Evolutionary conservation across 1,139 yeast genomes (phyloP).

Genomic region (Suhomyces maxii): DNA sequence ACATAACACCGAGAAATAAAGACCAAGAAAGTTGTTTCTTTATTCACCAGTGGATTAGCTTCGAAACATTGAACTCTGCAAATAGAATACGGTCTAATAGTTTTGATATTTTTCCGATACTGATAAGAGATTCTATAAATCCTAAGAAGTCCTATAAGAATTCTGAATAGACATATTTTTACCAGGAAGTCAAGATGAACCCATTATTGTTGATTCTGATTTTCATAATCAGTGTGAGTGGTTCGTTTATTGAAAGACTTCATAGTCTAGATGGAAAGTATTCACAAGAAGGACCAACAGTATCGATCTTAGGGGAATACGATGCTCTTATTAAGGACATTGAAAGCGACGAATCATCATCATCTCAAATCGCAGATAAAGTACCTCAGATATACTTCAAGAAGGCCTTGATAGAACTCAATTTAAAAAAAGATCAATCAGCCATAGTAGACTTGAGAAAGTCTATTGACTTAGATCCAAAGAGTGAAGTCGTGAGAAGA

Average conservation of each 20-base stretch:
- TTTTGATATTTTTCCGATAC: no score
- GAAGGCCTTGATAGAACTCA: conserved; percentile 54
- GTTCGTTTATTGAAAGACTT: conserved; percentile 5
- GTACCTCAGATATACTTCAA: conserved; percentile 47
- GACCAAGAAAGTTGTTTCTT: no score
- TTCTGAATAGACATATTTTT: no score
- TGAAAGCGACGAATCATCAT: conserved; percentile 3
- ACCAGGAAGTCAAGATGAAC: conserved; percentile 1
- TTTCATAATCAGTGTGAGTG: conserved; percentile 6
- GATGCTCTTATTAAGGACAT: conserved; percentile 21
- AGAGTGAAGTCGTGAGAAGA: conserved; percentile 42
- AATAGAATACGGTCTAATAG: no score
- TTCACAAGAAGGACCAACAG: conserved; percentile 27
- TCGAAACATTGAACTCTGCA: no score
- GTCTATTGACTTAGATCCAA: conserved; percentile 42
- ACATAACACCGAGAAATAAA: no score
- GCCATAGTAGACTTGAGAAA: conserved; percentile 50
- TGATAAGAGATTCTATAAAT: no score
- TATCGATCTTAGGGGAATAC: conserved; percentile 25
- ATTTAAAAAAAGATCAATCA: conserved; percentile 45
- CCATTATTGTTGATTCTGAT: conserved; percentile 3
- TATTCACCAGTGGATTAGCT: no score
- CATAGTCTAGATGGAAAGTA: conserved; percentile 12
- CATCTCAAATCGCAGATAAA: conserved; percentile 5
- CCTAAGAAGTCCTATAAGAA: no score